phyloP scores from a whole-genome alignment of 768 basidiomycete genomes.

The Antrodiella citrinella region DNA sequence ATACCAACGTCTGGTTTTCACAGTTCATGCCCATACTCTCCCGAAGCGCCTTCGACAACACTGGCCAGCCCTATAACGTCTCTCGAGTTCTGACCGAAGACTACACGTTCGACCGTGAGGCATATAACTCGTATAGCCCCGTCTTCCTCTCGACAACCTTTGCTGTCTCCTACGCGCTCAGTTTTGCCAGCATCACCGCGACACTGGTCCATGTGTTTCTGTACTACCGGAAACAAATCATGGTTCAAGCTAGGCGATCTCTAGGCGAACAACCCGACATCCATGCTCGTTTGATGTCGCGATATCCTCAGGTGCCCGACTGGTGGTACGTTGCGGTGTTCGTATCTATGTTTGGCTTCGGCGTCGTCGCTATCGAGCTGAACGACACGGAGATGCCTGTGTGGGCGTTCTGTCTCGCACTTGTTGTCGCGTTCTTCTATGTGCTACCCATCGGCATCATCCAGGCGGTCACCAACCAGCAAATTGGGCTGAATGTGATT shows the following conservation, averaged over 20 bases:
- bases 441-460: constrained; percentile 49
- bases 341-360: constrained; percentile 53
- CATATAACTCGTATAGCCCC: constrained; percentile 36
- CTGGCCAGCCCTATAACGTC: constrained; percentile 35
- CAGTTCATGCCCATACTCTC: constrained; percentile 53
- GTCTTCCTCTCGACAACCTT: constrained; percentile 53
- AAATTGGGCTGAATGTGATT: constrained; percentile 54
- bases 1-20: constrained; percentile 59
- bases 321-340: constrained; percentile 41
- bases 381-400: constrained; percentile 68
- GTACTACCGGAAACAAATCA: constrained; percentile 28
- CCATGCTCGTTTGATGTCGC: constrained; percentile 37
- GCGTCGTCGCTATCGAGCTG: constrained; percentile 55
- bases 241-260: constrained; percentile 29
- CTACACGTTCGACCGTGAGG: constrained; percentile 26
- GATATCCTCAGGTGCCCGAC: constrained; percentile 37
- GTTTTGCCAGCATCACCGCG: constrained; percentile 65
- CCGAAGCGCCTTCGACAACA: constrained; percentile 34
- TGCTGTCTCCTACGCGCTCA: constrained; percentile 70
- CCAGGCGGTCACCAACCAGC: constrained; percentile 71
- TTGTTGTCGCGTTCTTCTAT: constrained; percentile 28
- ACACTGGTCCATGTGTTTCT: constrained; percentile 13
- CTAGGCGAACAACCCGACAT: constrained; percentile 39
- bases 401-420: constrained; percentile 45
- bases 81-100: constrained; percentile 29